phyloP scores from a whole-genome alignment of 1,284 basidiomycete species.

The Rhodofomes roseus region DNA sequence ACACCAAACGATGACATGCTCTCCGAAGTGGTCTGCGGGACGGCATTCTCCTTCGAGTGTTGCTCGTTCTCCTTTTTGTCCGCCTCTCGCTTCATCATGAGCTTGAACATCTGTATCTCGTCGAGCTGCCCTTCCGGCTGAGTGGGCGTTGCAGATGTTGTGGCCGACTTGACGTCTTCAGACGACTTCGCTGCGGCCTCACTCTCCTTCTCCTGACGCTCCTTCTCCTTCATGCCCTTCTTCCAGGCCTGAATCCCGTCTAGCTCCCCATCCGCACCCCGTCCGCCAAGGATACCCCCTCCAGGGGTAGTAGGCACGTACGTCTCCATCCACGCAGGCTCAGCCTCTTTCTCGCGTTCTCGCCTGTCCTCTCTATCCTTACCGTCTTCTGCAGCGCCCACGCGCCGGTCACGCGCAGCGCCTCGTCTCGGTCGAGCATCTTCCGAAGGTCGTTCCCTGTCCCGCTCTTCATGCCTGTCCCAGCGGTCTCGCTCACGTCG shows the following conservation, averaged over 20 bases:
- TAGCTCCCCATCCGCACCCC: slow-evolving; percentile 58
- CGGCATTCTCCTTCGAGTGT: slow-evolving; percentile 7
- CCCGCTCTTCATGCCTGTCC: slow-evolving; percentile 34
- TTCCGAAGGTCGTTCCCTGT: slow-evolving; percentile 61
- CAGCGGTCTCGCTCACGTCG: slow-evolving; percentile 41
- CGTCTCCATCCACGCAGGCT: slow-evolving; percentile 92
- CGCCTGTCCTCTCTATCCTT: slow-evolving; percentile 51
- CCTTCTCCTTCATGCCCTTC: slow-evolving; percentile 82
- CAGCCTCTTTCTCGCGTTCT: slow-evolving; percentile 64
- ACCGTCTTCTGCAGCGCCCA: slow-evolving; percentile 45
- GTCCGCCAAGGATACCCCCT: slow-evolving; percentile 61
- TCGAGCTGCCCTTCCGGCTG: slow-evolving; percentile 48
- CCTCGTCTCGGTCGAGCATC: slow-evolving; percentile 57
- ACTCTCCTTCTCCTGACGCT: slow-evolving; percentile 49
- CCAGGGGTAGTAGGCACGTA: slow-evolving; percentile 62
- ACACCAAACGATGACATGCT: not conserved
- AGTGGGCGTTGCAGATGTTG: slow-evolving; percentile 19
- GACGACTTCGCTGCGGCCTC: slow-evolving; percentile 25
- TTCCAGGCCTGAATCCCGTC: slow-evolving; percentile 91
- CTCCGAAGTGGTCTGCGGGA: slow-evolving; percentile 1
- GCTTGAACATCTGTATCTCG: slow-evolving; percentile 83
- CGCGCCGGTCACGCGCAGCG: slow-evolving; percentile 55
- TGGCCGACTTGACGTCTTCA: slow-evolving; percentile 17
- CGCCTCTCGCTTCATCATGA: slow-evolving; percentile 81
- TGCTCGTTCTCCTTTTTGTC: slow-evolving; percentile 56